These are phyloP conservation scores for Phytopythium montanum DNA, from an alignment of 352 stramenopile species.

Conservation along the genomic window DNA sequence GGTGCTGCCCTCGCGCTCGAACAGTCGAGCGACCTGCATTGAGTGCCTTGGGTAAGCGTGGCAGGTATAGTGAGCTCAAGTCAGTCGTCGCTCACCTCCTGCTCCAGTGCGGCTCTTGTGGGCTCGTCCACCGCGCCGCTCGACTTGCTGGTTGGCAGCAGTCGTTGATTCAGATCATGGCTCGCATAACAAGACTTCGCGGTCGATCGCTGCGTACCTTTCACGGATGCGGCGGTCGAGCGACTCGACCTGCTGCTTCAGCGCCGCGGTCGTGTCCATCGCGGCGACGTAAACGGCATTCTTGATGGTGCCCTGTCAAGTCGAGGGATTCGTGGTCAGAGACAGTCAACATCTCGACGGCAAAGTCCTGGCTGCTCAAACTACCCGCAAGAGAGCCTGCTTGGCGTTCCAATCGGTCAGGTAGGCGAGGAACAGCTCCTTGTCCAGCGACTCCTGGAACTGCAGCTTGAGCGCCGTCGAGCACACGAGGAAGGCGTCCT, in stretches of 20 bases:
- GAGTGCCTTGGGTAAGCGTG: too few relatives aligned
- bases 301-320: background rate
- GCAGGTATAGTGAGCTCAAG: background rate
- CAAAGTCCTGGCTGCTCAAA: background rate
- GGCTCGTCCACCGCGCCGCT: slow-evolving; percentile 3
- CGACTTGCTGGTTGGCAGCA: slow-evolving; percentile 5
- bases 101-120: background rate
- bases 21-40: slow-evolving; percentile 2
- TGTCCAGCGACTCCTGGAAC: slow-evolving; percentile 45
- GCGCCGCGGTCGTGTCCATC: background rate
- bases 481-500: slow-evolving; percentile 57
- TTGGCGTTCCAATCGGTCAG: slow-evolving; percentile 41
- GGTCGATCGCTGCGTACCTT: background rate
- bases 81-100: background rate
- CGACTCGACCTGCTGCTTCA: slow-evolving; percentile 4
- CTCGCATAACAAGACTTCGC: too few relatives aligned
- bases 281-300: slow-evolving; percentile 2
- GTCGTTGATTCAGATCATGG: background rate
- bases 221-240: slow-evolving; percentile 2
- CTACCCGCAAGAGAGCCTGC: slow-evolving; percentile 21
- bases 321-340: too few relatives aligned
- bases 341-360: background rate
- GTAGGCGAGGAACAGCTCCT: slow-evolving; percentile 59
- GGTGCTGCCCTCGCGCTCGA: background rate
- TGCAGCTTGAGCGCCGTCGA: slow-evolving; percentile 57